These are phyloP conservation scores for Hyaloscypha finlandica DNA, from an alignment of 495 filamentous ascomycete genomes.

Conservation along the genomic window DNA sequence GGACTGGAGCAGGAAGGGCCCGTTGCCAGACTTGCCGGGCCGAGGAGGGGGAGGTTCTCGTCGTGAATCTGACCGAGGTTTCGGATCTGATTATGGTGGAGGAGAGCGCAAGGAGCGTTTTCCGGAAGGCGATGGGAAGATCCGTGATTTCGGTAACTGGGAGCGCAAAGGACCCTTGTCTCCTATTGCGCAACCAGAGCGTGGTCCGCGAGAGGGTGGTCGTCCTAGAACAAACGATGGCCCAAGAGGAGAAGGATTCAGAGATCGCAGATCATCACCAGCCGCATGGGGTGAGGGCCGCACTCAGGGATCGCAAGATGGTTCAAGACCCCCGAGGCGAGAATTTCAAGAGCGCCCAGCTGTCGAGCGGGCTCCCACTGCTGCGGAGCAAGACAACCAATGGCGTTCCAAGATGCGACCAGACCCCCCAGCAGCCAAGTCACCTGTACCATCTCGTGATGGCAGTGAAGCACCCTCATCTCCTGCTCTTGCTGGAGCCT, in stretches of 20 bases:
- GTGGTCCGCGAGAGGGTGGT: conserved; percentile 64
- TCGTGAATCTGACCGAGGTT: conserved; percentile 45
- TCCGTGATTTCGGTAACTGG: conserved; percentile 90
- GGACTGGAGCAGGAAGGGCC: conserved; percentile 91
- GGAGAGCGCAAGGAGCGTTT: conserved; percentile 49
- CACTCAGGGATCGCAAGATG: conserved; percentile 57
- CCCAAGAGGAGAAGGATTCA: conserved; percentile 42
- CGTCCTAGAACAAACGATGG: conserved; percentile 69
- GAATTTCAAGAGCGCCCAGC: conserved; percentile 72
- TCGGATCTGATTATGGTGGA: conserved; percentile 45
- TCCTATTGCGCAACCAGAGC: conserved; percentile 59
- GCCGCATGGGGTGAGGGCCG: conserved; percentile 83
- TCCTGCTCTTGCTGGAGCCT: conserved; percentile 50
- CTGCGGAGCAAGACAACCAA: conserved; percentile 82
- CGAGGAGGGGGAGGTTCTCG: conserved; percentile 53
- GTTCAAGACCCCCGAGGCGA: conserved; percentile 76
- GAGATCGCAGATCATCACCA: conserved; percentile 69
- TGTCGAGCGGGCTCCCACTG: conserved; percentile 71
- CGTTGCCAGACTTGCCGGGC: conserved; percentile 68
- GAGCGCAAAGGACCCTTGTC: conserved; percentile 92
- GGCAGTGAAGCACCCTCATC: conserved; percentile 57
- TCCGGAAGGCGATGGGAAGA: conserved; percentile 71
- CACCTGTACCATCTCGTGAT: conserved; percentile 32
- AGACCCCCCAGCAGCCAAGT: conserved; percentile 54
- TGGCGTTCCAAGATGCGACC: conserved; percentile 85